Base-by-base conservation (phyloP, 805 yeast genomes). In the Kodamaea laetipori region DNA sequence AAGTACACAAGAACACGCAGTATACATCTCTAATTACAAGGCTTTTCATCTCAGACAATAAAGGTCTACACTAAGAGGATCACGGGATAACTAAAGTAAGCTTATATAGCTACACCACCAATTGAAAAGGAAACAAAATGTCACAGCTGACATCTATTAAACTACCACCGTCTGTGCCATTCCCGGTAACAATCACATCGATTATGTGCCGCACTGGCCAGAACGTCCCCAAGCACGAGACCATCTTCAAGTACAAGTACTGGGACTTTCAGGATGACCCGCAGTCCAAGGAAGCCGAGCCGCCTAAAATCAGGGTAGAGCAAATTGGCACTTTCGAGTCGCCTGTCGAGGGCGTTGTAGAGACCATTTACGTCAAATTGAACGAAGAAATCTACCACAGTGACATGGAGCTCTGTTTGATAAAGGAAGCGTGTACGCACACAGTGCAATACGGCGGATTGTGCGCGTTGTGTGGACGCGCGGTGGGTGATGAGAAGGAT, bases 371-470 rank as follows among this genome's bases (percentile, higher is more conserved):
- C 17, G 73, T 88, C 4, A 60, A 65, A 6, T 69, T 69, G 1
- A 84, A 86, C 31, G 89, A 86, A 53, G 81, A 78, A 49, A 69
- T 92, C 12, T 70, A 72, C 26, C 78, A 77, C 43, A 44, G 60
- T 18, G 68, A 67, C 2, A 55, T 59, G 6, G 68, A 68, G 2
- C 67, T 92, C 10, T 73, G 82, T 21, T 67, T 71, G 31, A 73
- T 92, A 11, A 64, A 69, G 33, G 97, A 95, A 58, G 89, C 95
- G 0, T 94, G 99, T 57, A 75, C 88, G 9, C 99, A 94, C 64
- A 80, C 92, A 1, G 90, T 94, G 19, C 97, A 94, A 53, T 94
- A 84, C 58, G 96, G 95, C 10, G 98, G 98, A 0, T 73, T 92
- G 33, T 92, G 99, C 68, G 97, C 97, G 0, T 64, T 88, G 15